Evolutionary conservation across 2,329 filamentous ascomycete genomes (phyloP).

Genomic region (Cephalotrichum gorgonifer): DNA sequence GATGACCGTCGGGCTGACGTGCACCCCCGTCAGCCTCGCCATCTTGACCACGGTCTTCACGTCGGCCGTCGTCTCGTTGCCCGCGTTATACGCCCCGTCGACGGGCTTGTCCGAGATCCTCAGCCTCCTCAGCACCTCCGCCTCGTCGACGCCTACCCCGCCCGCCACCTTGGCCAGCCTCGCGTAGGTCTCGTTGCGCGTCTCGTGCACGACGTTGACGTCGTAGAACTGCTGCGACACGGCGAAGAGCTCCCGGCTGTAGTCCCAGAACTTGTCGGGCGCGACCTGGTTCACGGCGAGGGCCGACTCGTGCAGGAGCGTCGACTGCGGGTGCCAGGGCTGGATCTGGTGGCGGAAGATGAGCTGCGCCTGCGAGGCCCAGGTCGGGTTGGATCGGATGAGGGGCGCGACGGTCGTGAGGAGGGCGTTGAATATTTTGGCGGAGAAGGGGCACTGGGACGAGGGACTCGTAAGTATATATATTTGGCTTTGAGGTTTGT

Average conservation of each 20-base stretch:
- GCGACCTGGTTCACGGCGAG: constrained; percentile 66
- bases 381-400: constrained; percentile 49
- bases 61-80: constrained; percentile 77
- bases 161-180: constrained; percentile 67
- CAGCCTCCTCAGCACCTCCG: constrained; percentile 58
- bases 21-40: constrained; percentile 67
- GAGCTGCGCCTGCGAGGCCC: constrained; percentile 51
- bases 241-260: constrained; percentile 55
- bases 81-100: constrained; percentile 62
- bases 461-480: neutral
- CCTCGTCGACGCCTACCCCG: constrained; percentile 58
- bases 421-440: constrained; percentile 65
- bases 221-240: constrained; percentile 76
- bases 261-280: constrained; percentile 69
- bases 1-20: constrained; percentile 84
- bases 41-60: constrained; percentile 77
- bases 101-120: constrained; percentile 57
- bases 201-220: constrained; percentile 71
- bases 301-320: constrained; percentile 71
- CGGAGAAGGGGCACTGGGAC: constrained; percentile 53
- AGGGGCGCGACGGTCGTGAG: constrained; percentile 54
- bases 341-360: constrained; percentile 89
- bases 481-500: neutral
- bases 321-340: constrained; percentile 87
- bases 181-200: constrained; percentile 72